phyloP scores from a whole-genome alignment of 257 asterid genomes.

The Solanum lycopersicoides region DNA sequence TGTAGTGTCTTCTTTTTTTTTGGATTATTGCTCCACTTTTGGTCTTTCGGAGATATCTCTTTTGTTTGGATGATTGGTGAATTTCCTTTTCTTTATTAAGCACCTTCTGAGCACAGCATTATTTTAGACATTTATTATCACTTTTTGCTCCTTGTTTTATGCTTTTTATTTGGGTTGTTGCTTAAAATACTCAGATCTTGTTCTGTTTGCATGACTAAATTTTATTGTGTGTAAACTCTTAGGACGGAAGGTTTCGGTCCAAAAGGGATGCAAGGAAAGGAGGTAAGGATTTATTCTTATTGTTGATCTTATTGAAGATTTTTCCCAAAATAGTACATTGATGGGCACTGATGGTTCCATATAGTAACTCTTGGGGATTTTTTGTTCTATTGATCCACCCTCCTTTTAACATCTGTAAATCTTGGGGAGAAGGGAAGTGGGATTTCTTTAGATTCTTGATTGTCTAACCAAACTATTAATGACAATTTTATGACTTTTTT shows the following conservation, averaged over 20 bases:
- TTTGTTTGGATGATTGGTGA: background rate
- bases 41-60: background rate
- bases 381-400: background rate
- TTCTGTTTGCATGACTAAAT: constrained; percentile 1
- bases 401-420: background rate
- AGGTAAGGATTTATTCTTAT: constrained; percentile 44
- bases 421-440: background rate
- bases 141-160: background rate
- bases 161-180: background rate
- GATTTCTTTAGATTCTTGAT: background rate
- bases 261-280: constrained; percentile 98
- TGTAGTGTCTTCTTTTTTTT: background rate
- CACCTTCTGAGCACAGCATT: background rate
- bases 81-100: background rate
- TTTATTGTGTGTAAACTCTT: constrained; percentile 25
- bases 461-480: background rate
- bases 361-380: background rate
- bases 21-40: background rate
- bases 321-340: background rate
- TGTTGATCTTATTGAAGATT: background rate
- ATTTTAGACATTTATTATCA: background rate
- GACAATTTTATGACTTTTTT: background rate
- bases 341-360: background rate
- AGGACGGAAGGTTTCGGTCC: constrained; percentile 98
- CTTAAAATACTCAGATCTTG: background rate